Evolutionary conservation across 2,329 filamentous ascomycete genomes (phyloP).

Genomic region (Beauveria asiatica): DNA sequence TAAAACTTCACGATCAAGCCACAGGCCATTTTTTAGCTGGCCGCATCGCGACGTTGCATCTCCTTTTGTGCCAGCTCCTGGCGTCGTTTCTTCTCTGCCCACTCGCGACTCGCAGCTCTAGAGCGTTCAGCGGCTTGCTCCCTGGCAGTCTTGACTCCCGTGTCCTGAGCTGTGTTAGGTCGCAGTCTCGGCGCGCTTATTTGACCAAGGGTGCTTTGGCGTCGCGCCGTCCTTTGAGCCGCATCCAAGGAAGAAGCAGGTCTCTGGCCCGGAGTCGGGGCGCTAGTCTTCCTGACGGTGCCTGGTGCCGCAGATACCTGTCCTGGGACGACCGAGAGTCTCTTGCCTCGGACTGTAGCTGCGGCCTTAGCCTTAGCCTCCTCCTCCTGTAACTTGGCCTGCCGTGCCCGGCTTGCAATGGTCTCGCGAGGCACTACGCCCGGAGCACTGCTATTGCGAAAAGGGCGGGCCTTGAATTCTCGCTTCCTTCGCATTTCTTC

Average conservation of each 20-base stretch:
- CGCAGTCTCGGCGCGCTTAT: conserved; percentile 40
- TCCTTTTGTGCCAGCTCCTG: conserved; percentile 24
- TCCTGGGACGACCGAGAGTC: conserved; percentile 15
- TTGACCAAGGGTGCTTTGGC: conserved; percentile 10
- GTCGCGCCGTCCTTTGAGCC: conserved; percentile 4
- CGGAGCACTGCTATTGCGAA: conserved; percentile 36
- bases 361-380: conserved; percentile 16
- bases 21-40: neutral
- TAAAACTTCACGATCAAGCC: neutral
- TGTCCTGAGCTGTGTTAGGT: conserved; percentile 42
- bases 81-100: conserved; percentile 50
- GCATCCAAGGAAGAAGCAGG: neutral
- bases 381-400: conserved; percentile 31
- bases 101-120: conserved; percentile 49
- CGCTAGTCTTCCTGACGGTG: conserved; percentile 12
- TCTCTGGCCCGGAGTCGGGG: neutral
- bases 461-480: conserved; percentile 55
- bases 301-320: conserved; percentile 18
- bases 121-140: conserved; percentile 54
- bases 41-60: neutral
- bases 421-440: conserved; percentile 45
- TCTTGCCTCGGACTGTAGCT: conserved; percentile 16
- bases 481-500: conserved; percentile 52
- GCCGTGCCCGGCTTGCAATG: conserved; percentile 47
- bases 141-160: conserved; percentile 43